Evolutionary conservation across 116 monocot species (phyloP).

Genomic region (Trichopus zeylanicus): DNA sequence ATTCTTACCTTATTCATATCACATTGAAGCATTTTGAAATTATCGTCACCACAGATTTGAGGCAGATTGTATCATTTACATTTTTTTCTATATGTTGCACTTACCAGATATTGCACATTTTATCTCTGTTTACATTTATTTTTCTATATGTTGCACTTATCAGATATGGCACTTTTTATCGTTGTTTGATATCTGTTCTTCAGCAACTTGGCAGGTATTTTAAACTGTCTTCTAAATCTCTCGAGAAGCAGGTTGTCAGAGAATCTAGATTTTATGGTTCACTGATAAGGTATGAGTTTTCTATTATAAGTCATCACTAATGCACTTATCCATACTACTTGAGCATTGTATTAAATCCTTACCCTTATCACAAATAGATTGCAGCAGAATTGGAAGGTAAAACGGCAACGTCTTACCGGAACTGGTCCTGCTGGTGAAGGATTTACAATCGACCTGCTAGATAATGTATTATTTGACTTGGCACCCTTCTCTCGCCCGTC

Average conservation of each 20-base stretch:
- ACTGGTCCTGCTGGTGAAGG: slow-evolving; percentile 63
- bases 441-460: slow-evolving; percentile 72
- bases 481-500: slow-evolving; percentile 27
- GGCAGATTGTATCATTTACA: too few relatives aligned
- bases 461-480: slow-evolving; percentile 37
- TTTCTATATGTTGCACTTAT: neutral
- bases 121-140: neutral
- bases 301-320: neutral
- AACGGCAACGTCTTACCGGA: slow-evolving; percentile 59
- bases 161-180: neutral
- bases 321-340: neutral
- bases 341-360: neutral
- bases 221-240: slow-evolving; percentile 79
- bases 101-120: neutral
- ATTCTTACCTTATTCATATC: too few relatives aligned
- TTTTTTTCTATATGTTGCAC: neutral
- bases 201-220: slow-evolving; percentile 90
- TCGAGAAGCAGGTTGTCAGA: slow-evolving; percentile 74
- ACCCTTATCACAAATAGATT: slow-evolving; percentile 28
- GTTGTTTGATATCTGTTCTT: slow-evolving; percentile 2
- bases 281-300: slow-evolving; percentile 52
- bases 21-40: too few relatives aligned
- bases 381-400: slow-evolving; percentile 98
- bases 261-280: slow-evolving; percentile 88
- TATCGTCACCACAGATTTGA: too few relatives aligned